phyloP scores from a whole-genome alignment of 1,284 basidiomycete species.

The Ceratobasidium papillatum region DNA sequence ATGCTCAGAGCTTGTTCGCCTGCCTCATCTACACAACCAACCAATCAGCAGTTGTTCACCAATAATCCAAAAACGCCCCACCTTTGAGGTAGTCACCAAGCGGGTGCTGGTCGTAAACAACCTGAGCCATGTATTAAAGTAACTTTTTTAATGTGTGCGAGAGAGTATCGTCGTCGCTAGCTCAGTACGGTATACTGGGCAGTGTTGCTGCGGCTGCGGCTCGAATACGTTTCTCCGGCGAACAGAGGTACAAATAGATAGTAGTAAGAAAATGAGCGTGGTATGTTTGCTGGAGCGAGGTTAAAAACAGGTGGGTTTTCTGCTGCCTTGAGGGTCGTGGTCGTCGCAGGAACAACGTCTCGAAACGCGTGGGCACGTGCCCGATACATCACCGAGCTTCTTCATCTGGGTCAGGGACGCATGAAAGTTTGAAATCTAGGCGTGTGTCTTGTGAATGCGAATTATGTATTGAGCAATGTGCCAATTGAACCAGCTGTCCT shows the following conservation, averaged over 20 bases:
- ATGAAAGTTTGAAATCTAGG: background rate
- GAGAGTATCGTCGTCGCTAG: conserved; percentile 18
- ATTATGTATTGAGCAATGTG: background rate
- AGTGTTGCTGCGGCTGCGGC: conserved; percentile 25
- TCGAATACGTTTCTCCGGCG: background rate
- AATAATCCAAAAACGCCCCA: conserved; percentile 52
- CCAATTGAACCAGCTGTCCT: background rate
- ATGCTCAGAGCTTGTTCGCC: conserved; percentile 45
- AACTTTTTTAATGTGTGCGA: conserved; percentile 14
- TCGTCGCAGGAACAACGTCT: conserved; percentile 36
- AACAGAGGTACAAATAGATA: conserved; percentile 12
- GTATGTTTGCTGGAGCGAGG: background rate
- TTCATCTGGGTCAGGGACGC: conserved; percentile 17
- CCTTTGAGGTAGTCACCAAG: conserved; percentile 76
- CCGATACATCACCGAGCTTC: background rate
- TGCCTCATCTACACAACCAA: conserved; percentile 38
- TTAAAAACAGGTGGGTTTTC: conserved; percentile 10
- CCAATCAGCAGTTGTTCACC: background rate
- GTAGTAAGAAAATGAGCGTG: conserved; percentile 22
- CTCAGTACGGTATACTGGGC: conserved; percentile 18
- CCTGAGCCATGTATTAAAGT: conserved; percentile 68
- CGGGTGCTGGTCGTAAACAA: conserved; percentile 78
- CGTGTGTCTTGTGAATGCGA: background rate
- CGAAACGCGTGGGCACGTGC: conserved; percentile 26
- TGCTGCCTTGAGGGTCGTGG: conserved; percentile 32